Evolutionary conservation across 331 rosid species (phyloP), one percentile per base, ranked within the genome.

Genomic region (Phaseolus coccineus): DNA sequence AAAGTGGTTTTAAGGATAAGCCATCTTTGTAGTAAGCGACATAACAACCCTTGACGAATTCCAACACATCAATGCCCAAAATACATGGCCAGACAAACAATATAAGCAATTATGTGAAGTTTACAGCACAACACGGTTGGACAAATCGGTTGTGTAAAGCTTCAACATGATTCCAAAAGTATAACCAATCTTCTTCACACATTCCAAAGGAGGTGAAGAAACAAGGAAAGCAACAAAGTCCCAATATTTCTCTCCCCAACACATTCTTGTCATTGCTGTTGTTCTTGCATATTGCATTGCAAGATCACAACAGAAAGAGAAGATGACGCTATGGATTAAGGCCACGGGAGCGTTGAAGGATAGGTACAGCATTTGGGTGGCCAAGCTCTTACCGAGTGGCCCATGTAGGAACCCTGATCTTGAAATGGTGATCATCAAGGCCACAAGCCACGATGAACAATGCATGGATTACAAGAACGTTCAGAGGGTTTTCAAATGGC

Each of bases 361-460:
- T 77, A 84, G 27, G 61, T 87, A 78, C 51, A 88, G 94, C 91
- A 89, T 94, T 10, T 88, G 74, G 89, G 66, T 77, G 0, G 93
- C 94, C 9, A 84, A 76, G 68, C 59, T 94, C 2, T 82, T 91
- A 0, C 86, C 88, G 2, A 58, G 82, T 31, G 85, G 87, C 0
- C 65, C 88, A 0, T 79, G 79, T 59, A 76, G 91, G 1, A 91
- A 90, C 71, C 88, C 98, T 0, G 86, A 85, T 25, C 91, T 92
- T 0, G 93, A 94, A 75, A 82, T 86, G 0, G 74, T 83, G 15
- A 76, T 94, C 70, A 92, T 94, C 58, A 91, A 89, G 75, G 93
- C 98, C 25, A 94, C 98, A 1, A 92, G 94, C 88, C 98, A 94
- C 67, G 94, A 92, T 76, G 93, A 86, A 0, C 59, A 83, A 22